These are phyloP conservation scores for Solanum pinnatisectum DNA, from an alignment of 257 asterid genomes.

Conservation along the genomic window DNA sequence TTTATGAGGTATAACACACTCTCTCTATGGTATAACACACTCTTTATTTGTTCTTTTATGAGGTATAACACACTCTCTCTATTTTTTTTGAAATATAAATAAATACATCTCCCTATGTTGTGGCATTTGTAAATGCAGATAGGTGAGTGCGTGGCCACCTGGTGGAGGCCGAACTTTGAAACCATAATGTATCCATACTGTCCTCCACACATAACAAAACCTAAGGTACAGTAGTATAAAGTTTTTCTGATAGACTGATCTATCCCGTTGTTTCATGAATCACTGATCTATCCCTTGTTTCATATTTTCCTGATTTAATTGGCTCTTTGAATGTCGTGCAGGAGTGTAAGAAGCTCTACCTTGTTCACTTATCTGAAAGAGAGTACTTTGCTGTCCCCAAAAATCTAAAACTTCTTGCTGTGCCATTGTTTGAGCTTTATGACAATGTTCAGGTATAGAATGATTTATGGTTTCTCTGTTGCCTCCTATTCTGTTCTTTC, in stretches of 20 bases:
- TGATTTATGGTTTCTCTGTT: background rate
- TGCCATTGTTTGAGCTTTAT: constrained; percentile 92
- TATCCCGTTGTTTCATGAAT: background rate
- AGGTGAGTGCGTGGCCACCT: constrained; percentile 89
- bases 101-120: background rate
- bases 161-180: constrained; percentile 99
- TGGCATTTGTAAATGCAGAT: constrained; percentile 39
- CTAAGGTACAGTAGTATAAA: constrained; percentile 38
- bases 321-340: constrained; percentile 18
- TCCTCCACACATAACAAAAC: constrained; percentile 92
- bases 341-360: constrained; percentile 87
- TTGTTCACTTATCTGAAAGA: constrained; percentile 80
- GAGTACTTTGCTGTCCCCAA: constrained; percentile 94
- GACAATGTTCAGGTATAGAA: constrained; percentile 83
- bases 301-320: background rate
- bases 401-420: constrained; percentile 94
- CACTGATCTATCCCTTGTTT: background rate
- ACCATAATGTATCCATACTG: constrained; percentile 91
- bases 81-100: background rate
- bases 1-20: background rate
- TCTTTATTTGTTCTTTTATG: background rate
- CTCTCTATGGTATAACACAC: background rate
- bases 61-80: background rate
- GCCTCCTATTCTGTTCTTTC: background rate
- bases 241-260: background rate